Evolutionary conservation across 495 filamentous ascomycete species (phyloP), one percentile per base, ranked within the genome.

Genomic region (Podospora conica): DNA sequence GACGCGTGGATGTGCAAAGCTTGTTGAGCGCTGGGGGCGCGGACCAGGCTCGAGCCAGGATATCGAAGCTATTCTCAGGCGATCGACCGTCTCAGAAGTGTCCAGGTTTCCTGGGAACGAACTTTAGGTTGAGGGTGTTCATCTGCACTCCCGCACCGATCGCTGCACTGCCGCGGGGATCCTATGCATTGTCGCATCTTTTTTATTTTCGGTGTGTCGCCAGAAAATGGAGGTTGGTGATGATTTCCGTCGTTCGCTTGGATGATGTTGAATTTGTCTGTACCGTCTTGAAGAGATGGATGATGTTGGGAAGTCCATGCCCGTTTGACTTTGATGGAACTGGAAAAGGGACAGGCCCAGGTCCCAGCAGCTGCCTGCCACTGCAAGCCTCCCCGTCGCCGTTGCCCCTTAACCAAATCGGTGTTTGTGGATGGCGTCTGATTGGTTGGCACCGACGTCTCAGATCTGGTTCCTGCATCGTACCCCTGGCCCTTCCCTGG

Each of bases 401-500:
- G 65, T 15, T 54, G 61, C 68, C 66, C 68, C 67, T 68, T 70
- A 61, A 53, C 70, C 66, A 61, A 29, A 73, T 68, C 55, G 20
- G 67, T 56, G 33, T 57, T 23, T 61, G 9, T 55, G 33, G 55
- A 48, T n/a, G 53, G 27, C 20, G 48, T 10, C 53, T 66, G 56
- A 76, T 76, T 76, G 74, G 74, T 63, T 65, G 63, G n/a, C 10
- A 8, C 53, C 20, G 22, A 20, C 66, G 74, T 74, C 70, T 76
- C 75, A 73, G 71, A 48, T 69, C 54, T 21, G 31, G 73, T 76
- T 74, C 73, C 75, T 74, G 73, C 73, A 66, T 72, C 65, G 58
- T 29, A 40, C 68, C 71, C 72, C 68, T 64, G 64, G 65, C 40
- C 63, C 28, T 58, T 33, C 27, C 53, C 57, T 25, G 61, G 68